Percentiles rank a stretch among this genome's conserved stretches.
Evolutionary conservation across 495 filamentous ascomycete species (phyloP).

Genomic region (Trichodelitschia bisporula): DNA sequence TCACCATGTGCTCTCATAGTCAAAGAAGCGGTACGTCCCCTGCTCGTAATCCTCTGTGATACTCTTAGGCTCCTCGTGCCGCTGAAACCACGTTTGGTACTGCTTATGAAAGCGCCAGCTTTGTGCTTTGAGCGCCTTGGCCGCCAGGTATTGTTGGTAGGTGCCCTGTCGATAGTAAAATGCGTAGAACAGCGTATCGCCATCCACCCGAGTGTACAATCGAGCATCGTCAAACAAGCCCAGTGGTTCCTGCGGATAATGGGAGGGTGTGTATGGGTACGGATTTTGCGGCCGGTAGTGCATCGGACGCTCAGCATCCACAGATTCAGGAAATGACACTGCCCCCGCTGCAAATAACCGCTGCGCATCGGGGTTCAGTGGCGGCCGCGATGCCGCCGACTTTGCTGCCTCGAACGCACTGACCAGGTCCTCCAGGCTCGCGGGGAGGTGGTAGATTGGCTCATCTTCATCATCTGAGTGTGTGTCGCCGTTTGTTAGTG

Average conservation of each 20-base stretch:
- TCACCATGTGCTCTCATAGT: slow-evolving; percentile 98
- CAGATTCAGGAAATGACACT: slow-evolving; percentile 42
- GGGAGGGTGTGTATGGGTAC: slow-evolving; percentile 44
- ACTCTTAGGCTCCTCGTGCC: slow-evolving; percentile 91
- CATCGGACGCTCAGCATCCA: slow-evolving; percentile 59
- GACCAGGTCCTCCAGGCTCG: slow-evolving; percentile 68
- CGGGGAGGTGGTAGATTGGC: slow-evolving; percentile 85
- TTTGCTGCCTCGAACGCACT: slow-evolving; percentile 75
- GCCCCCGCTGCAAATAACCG: too few species aligned
- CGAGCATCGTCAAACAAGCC: slow-evolving; percentile 74
- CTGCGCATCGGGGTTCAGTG: too few species aligned
- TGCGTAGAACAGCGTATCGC: slow-evolving; percentile 93
- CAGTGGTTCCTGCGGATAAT: slow-evolving; percentile 81
- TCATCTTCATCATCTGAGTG: slow-evolving; percentile 32
- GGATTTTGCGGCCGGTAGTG: slow-evolving; percentile 63
- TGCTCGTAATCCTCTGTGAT: slow-evolving; percentile 98
- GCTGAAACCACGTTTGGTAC: slow-evolving; percentile 98
- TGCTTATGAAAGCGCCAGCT: slow-evolving; percentile 99
- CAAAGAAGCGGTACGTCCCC: slow-evolving; percentile 95
- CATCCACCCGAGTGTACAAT: slow-evolving; percentile 71
- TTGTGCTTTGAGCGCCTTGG: slow-evolving; percentile 83
- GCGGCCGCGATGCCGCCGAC: slow-evolving; percentile 11
- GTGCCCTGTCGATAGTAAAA: slow-evolving; percentile 97
- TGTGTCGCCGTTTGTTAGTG: too few species aligned
- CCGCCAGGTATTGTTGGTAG: slow-evolving; percentile 89